Percentiles rank a stretch among this genome's conserved stretches.
Evolutionary conservation across 1,284 basidiomycete genomes (phyloP).

Genomic region (Salmacisia buchloeana): DNA sequence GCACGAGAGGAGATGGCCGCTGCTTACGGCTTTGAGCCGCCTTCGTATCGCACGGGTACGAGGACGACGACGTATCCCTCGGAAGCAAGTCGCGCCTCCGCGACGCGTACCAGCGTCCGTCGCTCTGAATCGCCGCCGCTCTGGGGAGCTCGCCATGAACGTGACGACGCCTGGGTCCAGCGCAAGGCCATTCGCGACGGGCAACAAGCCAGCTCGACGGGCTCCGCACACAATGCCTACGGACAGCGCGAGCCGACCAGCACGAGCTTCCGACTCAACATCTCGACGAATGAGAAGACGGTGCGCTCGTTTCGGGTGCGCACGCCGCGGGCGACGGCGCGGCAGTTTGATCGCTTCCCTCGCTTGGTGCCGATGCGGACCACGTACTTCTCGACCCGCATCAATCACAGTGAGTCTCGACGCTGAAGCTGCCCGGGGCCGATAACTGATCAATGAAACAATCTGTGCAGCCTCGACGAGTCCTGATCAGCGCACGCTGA

Average conservation of each 20-base stretch:
- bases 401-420: conserved; percentile 5
- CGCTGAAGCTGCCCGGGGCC: too few species aligned
- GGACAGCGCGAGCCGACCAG: neutral
- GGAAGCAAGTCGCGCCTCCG: too few species aligned
- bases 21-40: neutral
- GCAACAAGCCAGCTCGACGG: neutral
- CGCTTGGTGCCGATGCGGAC: conserved; percentile 1
- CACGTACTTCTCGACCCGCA: neutral
- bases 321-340: conserved; percentile 59
- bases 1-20: conserved; percentile 14
- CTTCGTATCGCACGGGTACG: neutral
- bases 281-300: conserved; percentile 44
- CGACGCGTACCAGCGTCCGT: too few species aligned
- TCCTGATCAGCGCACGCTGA: conserved; percentile 72
- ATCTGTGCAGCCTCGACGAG: conserved; percentile 55
- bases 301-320: conserved; percentile 26
- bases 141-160: too few species aligned
- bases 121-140: too few species aligned
- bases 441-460: too few species aligned
- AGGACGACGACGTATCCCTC: too few species aligned
- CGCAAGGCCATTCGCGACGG: conserved; percentile 1
- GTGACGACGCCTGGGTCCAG: neutral
- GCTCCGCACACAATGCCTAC: neutral
- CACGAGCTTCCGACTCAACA: conserved; percentile 26
- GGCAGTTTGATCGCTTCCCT: conserved; percentile 27